These are phyloP conservation scores for Gentiana dahurica DNA, from an alignment of 257 asterid species.

Conservation along the genomic window DNA sequence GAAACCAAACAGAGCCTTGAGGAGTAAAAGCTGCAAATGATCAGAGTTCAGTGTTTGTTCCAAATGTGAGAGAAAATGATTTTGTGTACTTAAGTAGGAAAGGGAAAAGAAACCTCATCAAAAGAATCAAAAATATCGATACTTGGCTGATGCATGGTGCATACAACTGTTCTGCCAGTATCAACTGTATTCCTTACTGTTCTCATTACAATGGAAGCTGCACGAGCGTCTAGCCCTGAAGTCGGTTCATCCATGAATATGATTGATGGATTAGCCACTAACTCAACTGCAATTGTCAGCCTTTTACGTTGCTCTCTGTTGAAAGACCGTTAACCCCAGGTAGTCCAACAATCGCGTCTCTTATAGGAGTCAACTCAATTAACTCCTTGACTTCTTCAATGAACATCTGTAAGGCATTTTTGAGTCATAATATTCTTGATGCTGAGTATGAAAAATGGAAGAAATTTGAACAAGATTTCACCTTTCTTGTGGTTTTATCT, in stretches of 20 bases:
- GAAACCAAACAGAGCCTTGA: too few relatives aligned
- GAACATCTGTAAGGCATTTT: constrained; percentile 10
- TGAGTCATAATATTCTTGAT: neutral
- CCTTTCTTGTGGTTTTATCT: constrained; percentile 11
- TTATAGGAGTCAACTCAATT: constrained; percentile 14
- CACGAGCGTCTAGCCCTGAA: constrained; percentile 18
- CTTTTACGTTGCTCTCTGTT: constrained; percentile 17
- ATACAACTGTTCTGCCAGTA: constrained; percentile 20
- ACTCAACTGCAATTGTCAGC: constrained; percentile 18
- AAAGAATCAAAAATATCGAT: constrained; percentile 20
- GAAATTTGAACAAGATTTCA: neutral
- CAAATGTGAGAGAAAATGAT: neutral
- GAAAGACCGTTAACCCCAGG: constrained; percentile 20
- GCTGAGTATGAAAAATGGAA: neutral
- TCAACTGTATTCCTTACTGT: constrained; percentile 22
- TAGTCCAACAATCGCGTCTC: constrained; percentile 18
- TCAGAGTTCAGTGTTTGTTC: neutral
- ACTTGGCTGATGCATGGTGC: constrained; percentile 23
- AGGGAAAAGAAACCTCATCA: constrained; percentile 11
- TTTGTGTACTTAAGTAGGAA: neutral
- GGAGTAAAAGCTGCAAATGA: constrained; percentile 52
- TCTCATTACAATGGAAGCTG: constrained; percentile 22
- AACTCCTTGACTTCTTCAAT: constrained; percentile 18
- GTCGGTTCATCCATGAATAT: constrained; percentile 24
- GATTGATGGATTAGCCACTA: constrained; percentile 21